phyloP scores from a whole-genome alignment of 805 yeast species.

The Myxozyma monticola region DNA sequence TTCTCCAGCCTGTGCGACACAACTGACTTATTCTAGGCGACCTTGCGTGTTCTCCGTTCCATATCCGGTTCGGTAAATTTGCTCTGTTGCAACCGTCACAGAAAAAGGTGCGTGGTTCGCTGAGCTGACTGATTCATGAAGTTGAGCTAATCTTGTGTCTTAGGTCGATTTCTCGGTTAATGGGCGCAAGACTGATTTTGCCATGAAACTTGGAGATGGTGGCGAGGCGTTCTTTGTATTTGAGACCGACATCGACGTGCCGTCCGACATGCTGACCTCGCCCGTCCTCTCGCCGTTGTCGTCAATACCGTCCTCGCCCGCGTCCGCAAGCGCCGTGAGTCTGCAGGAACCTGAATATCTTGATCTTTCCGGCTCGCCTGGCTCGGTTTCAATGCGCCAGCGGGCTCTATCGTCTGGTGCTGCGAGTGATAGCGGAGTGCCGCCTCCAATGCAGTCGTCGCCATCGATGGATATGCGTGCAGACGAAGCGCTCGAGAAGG shows the following conservation, averaged over 20 bases:
- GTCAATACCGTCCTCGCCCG: slow-evolving; percentile 40
- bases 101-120: slow-evolving; percentile 53
- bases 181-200: slow-evolving; percentile 74
- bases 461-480: slow-evolving; percentile 6
- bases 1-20: no score
- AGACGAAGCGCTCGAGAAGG: slow-evolving; percentile 11
- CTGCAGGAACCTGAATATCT: slow-evolving; percentile 53
- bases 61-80: slow-evolving; percentile 92
- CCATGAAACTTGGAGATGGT: slow-evolving; percentile 96
- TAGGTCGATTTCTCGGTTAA: slow-evolving; percentile 80
- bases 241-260: slow-evolving; percentile 73
- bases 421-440: slow-evolving; percentile 32
- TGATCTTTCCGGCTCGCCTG: slow-evolving; percentile 44
- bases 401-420: slow-evolving; percentile 9
- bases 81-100: slow-evolving; percentile 91
- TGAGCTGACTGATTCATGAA: neutral
- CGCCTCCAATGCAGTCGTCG: slow-evolving; percentile 5
- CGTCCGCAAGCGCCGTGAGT: slow-evolving; percentile 17
- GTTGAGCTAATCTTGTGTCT: neutral
- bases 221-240: slow-evolving; percentile 98
- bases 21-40: slow-evolving; percentile 46
- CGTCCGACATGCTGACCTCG: slow-evolving; percentile 76
- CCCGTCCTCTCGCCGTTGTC: slow-evolving; percentile 76
- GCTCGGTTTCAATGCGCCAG: no score
- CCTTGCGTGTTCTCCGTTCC: slow-evolving; percentile 91